Evolutionary conservation across 1,139 yeast species (phyloP), one percentile per base, ranked within the genome.

Genomic region (Pichia sp.): DNA sequence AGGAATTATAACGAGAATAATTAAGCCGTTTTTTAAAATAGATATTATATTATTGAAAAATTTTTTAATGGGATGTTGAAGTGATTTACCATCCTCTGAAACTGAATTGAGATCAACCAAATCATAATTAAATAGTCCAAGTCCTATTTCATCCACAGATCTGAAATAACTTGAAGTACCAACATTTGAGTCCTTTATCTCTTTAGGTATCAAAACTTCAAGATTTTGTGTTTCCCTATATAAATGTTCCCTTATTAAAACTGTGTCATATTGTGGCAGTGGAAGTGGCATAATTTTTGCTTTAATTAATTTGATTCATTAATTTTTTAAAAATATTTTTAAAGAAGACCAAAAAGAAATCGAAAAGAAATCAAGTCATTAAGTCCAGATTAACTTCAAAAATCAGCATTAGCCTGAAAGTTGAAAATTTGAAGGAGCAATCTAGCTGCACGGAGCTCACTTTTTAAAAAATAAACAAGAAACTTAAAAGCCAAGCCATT

Each of bases 181-280:
- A 4, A 32, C 5, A 16, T 32, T 25, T 1, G 22, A 8, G 22
- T 22, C 26, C 12, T 6, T 32, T 32, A 32, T 12, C 22, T 51
- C 53, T 26, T 56, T 52, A 2, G 60, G 58, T 23, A 60, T 39
- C 7, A 60, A 60, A 22, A 57, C 33, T 37, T 51, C 50, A 22
- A 40, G 42, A 30, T 54, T 47, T 33, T 51, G 42, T 4, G 55
- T 32, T 39, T 56, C 61, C 35, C 55, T 55, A 45, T 46, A 60
- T 7, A 54, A 38, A 40, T 60, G 64, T 47, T 60, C 64, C 40
- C 62, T 52, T 24, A 60, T 38, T 8, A 60, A 51, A 4, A 60
- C 57, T 0, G 57, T 35, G 35, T 60, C 64, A 45, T 51, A 49
- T 22, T 54, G 47, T 10, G 63, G 56, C 7, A 52, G 48, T 12